These are phyloP conservation scores for Fusarium pseudograminearum DNA, from an alignment of 2,329 filamentous ascomycete species.

Conservation along the genomic window DNA sequence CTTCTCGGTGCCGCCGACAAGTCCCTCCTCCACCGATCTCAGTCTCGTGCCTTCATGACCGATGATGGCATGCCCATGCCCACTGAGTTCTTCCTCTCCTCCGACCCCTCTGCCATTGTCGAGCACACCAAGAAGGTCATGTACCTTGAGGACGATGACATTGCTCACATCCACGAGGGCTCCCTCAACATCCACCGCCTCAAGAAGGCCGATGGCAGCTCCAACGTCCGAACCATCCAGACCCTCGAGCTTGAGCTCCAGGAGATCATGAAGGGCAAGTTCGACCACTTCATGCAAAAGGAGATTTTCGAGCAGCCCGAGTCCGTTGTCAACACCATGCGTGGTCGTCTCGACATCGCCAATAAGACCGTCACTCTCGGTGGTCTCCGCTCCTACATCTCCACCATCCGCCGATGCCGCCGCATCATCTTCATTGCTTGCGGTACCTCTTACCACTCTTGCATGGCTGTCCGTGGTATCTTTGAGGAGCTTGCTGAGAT, in stretches of 20 bases:
- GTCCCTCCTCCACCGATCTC: conserved; percentile 96
- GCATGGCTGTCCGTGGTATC: conserved; percentile 97
- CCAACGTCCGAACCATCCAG: conserved; percentile 97
- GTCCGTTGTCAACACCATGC: conserved; percentile 99
- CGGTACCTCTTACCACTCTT: conserved; percentile 98
- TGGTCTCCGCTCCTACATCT: conserved; percentile 95
- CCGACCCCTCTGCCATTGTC: conserved; percentile 96
- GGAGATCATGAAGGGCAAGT: conserved; percentile 99
- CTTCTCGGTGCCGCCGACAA: conserved; percentile 94
- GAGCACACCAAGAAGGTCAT: conserved; percentile 99
- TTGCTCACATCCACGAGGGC: conserved; percentile 99
- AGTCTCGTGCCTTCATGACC: conserved; percentile 98
- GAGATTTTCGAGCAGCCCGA: conserved; percentile 99
- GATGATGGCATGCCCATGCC: conserved; percentile 98
- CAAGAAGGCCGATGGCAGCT: conserved; percentile 95
- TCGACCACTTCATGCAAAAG: conserved; percentile 99
- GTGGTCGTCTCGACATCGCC: conserved; percentile 92
- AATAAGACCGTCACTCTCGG: conserved; percentile 97
- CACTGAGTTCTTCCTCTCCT: conserved; percentile 99
- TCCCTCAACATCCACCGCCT: conserved; percentile 99
- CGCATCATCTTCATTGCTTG: conserved; percentile 99
- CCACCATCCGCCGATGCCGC: conserved; percentile 94
- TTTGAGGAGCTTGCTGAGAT: conserved; percentile 99
- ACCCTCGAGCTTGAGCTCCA: conserved; percentile 98
- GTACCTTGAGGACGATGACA: conserved; percentile 99